Percentiles rank a stretch among this genome's conserved stretches.
These are phyloP conservation scores for Bondarzewia mesenterica DNA, from an alignment of 1,284 basidiomycete species.

Conservation along the genomic window DNA sequence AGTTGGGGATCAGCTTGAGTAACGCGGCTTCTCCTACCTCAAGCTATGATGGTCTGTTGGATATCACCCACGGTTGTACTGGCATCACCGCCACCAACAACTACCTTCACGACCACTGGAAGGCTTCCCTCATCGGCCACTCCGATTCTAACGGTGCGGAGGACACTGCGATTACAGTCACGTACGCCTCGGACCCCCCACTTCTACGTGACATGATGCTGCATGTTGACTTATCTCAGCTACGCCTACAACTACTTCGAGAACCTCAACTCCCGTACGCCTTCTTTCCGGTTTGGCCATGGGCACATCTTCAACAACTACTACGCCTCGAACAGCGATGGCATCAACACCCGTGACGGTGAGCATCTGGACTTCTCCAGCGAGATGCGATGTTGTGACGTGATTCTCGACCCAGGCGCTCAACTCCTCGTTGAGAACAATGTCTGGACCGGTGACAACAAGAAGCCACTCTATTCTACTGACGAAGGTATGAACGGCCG, in stretches of 20 bases:
- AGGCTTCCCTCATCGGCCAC: background rate
- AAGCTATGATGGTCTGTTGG: background rate
- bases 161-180: background rate
- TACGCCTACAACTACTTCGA: background rate
- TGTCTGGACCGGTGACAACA: background rate
- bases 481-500: background rate
- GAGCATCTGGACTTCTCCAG: no score
- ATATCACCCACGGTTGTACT: background rate
- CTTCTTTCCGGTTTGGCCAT: background rate
- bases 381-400: no score
- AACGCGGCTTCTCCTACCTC: background rate
- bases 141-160: background rate
- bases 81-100: background rate
- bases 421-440: background rate
- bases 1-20: background rate
- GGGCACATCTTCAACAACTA: conserved; percentile 1
- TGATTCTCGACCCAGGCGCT: background rate
- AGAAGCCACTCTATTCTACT: background rate
- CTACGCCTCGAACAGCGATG: background rate
- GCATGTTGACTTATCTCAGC: background rate
- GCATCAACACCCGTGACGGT: background rate
- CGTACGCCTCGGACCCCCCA: no score
- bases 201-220: no score
- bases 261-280: background rate
- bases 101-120: background rate